Evolutionary conservation across 1,139 yeast genomes (phyloP), one percentile per base, ranked within the genome.

Genomic region (Candida sp.): DNA sequence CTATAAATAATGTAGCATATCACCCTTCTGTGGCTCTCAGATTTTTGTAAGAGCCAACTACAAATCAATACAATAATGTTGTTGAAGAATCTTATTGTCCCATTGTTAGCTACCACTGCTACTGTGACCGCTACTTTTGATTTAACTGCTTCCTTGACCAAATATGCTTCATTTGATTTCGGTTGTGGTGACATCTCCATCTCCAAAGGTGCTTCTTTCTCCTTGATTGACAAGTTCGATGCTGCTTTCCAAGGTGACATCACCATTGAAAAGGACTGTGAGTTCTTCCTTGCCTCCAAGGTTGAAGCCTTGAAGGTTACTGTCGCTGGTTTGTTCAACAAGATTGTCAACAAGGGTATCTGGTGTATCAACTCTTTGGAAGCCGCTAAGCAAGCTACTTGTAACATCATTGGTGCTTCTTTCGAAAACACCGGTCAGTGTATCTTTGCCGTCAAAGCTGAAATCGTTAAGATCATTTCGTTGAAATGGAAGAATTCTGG

Each of bases 171-270:
- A 9, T 44, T 44, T 44, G 37, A 44, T 34, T 44, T 44, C 31
- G 42, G 47, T 27, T 12, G 27, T 44, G 47, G 47, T 44, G 47
- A 44, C 23, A 44, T 44, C 32, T 35, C 47, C 35, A 44, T 44
- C 30, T 30, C 39, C 25, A 35, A 44, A 23, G 22, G 47, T 44
- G 47, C 47, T 44, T 28, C 41, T 4, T 44, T 44, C 42, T 44
- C 47, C 9, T 44, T 44, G 35, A 22, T 44, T 23, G 27, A 44
- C 23, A 17, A 28, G 12, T 30, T 44, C 22, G 35, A 44, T 30
- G 30, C 41, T 37, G 42, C 28, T 17, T 44, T 44, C 42, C 47
- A 26, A 30, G 47, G 47, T 44, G 42, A 35, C 23, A 27, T 44
- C 30, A 26, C 9, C 30, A 44, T 44, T 28, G 47, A 44, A 17